Conservation (phyloP, 441 rosid species). For the Eruca vesicaria region DNA sequence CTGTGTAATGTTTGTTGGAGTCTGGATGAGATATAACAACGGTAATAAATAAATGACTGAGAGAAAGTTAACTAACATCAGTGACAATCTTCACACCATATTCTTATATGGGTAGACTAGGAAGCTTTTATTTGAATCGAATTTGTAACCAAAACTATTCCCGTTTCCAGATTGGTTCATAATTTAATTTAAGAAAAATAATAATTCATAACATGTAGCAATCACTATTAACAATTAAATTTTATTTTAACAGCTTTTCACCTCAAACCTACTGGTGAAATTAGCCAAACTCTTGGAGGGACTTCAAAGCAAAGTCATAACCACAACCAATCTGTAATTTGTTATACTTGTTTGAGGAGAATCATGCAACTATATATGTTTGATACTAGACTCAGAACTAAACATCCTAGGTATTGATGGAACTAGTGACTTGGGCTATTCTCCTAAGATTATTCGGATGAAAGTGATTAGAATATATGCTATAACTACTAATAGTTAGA, state of each 20-base stretch:
- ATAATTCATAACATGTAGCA: neutral
- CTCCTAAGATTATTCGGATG: neutral
- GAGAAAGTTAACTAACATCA: neutral
- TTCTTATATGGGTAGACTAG: neutral
- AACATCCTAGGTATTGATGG: neutral
- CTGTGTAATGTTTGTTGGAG: neutral
- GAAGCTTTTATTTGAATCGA: too few relatives aligned
- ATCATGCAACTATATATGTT: neutral
- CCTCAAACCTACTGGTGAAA: constrained; percentile 20
- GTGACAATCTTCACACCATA: neutral
- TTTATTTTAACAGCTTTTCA: constrained; percentile 13
- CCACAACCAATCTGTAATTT: neutral
- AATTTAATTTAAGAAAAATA: too few relatives aligned
- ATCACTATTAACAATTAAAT: neutral
- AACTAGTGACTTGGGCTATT: neutral
- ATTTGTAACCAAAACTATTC: too few relatives aligned
- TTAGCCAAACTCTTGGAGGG: constrained; percentile 17
- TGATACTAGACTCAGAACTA: neutral
- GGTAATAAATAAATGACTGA: neutral
- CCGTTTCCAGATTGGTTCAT: too few relatives aligned
- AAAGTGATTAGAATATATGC: neutral
- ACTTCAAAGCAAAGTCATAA: constrained; percentile 20
- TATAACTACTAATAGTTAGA: neutral
- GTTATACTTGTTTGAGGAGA: neutral
- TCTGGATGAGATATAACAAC: neutral